Conservation (phyloP, 768 basidiomycete genomes). For the Leccinum disarticulatum region DNA sequence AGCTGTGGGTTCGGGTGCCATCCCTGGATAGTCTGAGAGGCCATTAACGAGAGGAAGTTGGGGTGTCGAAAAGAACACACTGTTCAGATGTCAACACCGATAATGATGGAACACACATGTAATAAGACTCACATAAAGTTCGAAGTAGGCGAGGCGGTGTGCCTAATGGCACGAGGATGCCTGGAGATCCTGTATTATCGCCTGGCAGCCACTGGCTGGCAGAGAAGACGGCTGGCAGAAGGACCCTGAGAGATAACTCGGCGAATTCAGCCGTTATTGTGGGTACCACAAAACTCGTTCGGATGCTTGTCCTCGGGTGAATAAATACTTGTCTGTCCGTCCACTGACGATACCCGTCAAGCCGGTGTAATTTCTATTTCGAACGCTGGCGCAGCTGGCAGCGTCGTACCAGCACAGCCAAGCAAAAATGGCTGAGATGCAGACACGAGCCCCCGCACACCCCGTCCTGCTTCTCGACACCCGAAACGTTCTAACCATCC, state of each 20-base stretch:
- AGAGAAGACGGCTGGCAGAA: not conserved
- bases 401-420: conserved; percentile 17
- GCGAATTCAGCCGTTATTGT: not conserved
- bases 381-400: not conserved
- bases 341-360: conserved; percentile 19
- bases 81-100: conserved; percentile 13
- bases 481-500: not conserved
- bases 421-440: conserved; percentile 6
- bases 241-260: conserved; percentile 4
- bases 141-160: not conserved
- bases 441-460: conserved; percentile 22
- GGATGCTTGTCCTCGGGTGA: not conserved
- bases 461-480: conserved; percentile 1
- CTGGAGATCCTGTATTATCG: conserved; percentile 3
- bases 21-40: conserved; percentile 26
- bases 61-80: not conserved
- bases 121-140: conserved; percentile 4
- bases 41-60: conserved; percentile 12
- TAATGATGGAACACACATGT: not conserved
- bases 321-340: conserved; percentile 16
- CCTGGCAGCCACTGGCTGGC: not conserved
- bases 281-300: not conserved
- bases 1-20: conserved; percentile 36
- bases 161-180: not conserved
- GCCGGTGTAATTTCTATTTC: conserved; percentile 11